phyloP scores from a whole-genome alignment of 164 flowering plant species.

The Liquidambar formosana region DNA sequence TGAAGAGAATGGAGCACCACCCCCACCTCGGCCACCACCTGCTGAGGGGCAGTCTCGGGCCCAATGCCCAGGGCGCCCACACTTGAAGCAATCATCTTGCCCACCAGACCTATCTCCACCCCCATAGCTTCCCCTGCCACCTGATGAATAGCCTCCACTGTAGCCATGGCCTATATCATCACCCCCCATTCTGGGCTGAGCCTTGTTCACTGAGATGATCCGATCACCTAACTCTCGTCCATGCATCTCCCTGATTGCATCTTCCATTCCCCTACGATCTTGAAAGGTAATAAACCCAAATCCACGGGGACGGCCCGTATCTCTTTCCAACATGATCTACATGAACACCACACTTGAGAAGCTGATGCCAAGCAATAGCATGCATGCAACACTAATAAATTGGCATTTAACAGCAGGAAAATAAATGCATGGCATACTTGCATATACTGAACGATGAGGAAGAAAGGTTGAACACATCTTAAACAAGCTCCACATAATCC shows the following conservation, averaged over 20 bases:
- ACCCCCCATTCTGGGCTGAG: constrained; percentile 78
- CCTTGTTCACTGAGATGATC: constrained; percentile 84
- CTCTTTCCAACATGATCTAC: constrained; percentile 95
- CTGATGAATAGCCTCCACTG: constrained; percentile 54
- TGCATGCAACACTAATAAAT: neutral
- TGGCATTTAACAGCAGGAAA: neutral
- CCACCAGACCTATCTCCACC: constrained; percentile 63
- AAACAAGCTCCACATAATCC: no score
- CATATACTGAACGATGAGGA: no score
- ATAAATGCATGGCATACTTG: neutral
- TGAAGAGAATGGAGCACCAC: constrained; percentile 43
- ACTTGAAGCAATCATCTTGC: constrained; percentile 86
- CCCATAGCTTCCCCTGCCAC: constrained; percentile 70
- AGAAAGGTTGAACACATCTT: no score
- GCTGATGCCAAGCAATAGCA: constrained; percentile 10
- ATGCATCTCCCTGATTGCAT: constrained; percentile 92
- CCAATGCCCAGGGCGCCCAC: constrained; percentile 98
- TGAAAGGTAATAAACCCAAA: constrained; percentile 95
- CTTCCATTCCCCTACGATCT: constrained; percentile 90
- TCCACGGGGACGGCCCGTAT: constrained; percentile 93
- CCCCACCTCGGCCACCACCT: constrained; percentile 45
- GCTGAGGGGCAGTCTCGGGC: constrained; percentile 82
- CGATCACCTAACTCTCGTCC: constrained; percentile 84
- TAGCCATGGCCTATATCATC: constrained; percentile 64
- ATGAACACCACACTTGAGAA: constrained; percentile 17